Evolutionary conservation across 2,329 filamentous ascomycete genomes (phyloP), one percentile per base, ranked within the genome.

Genomic region (Trichoderma sp.): DNA sequence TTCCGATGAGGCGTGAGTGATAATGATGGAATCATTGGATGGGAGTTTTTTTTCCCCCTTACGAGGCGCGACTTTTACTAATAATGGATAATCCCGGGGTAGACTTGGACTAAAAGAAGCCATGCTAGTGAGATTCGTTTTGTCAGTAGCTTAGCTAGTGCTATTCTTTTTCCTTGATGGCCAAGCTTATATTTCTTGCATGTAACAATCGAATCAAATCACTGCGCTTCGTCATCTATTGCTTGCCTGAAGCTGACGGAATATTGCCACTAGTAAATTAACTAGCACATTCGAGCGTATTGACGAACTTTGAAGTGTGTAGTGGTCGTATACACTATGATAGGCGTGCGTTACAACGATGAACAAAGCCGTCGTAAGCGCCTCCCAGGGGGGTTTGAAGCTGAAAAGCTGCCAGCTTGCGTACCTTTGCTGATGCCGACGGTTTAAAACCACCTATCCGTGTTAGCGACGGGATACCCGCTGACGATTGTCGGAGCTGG

Each of bases 1-100:
- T 37, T n/a, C 47, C 31, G 56, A 40, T 16, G 33, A n/a, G 10
- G 33, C 24, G 40, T 40, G 14, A 40, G 37, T 5, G 37, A 40
- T 40, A n/a, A 47, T 16, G 35, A 33, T 43, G 16, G 47, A 29
- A 55, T 55, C 16, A 40, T 35, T 53, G 60, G 40, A 10, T 5
- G 11, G 5, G 8, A 8, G 33, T 11, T 6, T 4, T 49, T 49
- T 21, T 21, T 7, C 4, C 4, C 37, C 24, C 27, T 27, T 27
- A 27, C 27, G 60, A 49, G 31, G 60, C 60, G 60, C 60, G 40
- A 27, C 31, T 63, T 63, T 63, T 63, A 55, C 60, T 63, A 21
- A 4, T 55, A 63, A 55, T 35, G 60, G 60, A 33, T 55, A 37
- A n/a, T 19, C 21, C 24, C 19, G 21, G 35, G 33, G 31, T 24